These are phyloP conservation scores for Entomortierella chlamydospora DNA, from an alignment of 192 early-diverging fungal genomes.

Conservation along the genomic window DNA sequence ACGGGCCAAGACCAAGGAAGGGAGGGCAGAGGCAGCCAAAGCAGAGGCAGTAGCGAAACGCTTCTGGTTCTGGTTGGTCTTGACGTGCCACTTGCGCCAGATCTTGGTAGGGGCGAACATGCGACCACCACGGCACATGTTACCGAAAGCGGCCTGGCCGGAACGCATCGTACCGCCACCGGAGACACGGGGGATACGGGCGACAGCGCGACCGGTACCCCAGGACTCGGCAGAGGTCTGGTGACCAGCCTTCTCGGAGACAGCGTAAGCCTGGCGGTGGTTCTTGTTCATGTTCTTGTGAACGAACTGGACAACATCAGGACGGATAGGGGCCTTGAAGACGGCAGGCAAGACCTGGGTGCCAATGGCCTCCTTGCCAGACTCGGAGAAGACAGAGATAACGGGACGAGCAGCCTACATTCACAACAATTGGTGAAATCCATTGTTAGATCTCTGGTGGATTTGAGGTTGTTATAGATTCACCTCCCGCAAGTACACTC, in stretches of 20 bases:
- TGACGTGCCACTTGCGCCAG: constrained; percentile 99
- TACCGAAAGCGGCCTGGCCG: constrained; percentile 98
- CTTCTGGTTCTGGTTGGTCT: constrained; percentile 99
- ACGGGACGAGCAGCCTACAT: constrained; percentile 80
- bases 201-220: constrained; percentile 99
- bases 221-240: constrained; percentile 98
- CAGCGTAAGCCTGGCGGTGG: constrained; percentile 97
- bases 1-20: constrained; percentile 93
- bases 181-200: constrained; percentile 98
- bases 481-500: neutral
- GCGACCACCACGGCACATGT: constrained; percentile 99
- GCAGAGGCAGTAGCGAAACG: constrained; percentile 97
- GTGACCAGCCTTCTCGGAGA: constrained; percentile 96
- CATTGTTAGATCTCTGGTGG: neutral
- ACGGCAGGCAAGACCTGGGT: constrained; percentile 90
- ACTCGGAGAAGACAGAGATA: constrained; percentile 89
- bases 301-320: constrained; percentile 94
- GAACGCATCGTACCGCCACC: constrained; percentile 97
- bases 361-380: constrained; percentile 77
- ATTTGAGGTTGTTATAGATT: neutral
- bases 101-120: constrained; percentile 99
- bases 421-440: neutral
- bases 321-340: constrained; percentile 96
- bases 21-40: constrained; percentile 93
- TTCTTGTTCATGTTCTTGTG: constrained; percentile 99